A percentile compares a stretch with the other conserved stretches of the same genome.
phyloP scores from a whole-genome alignment of 768 basidiomycete genomes.

The Leccinum olivaceopallidum region DNA sequence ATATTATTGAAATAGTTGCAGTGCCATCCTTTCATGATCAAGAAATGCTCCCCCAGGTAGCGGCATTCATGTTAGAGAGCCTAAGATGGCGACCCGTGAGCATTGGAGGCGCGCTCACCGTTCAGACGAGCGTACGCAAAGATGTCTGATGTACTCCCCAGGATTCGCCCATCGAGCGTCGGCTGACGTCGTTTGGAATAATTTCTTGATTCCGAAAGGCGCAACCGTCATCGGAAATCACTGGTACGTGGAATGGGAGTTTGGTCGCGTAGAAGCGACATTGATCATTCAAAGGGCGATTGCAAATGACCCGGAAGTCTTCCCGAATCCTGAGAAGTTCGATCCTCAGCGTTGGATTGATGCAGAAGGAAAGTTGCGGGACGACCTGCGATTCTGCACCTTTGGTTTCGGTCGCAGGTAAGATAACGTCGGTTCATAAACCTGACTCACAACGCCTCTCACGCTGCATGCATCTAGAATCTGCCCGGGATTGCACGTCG shows the following conservation, averaged over 20 bases:
- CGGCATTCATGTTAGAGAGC: conserved; percentile 38
- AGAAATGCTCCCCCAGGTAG: conserved; percentile 35
- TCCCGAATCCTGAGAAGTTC: conserved; percentile 12
- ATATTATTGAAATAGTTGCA: conserved; percentile 6
- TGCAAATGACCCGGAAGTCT: conserved; percentile 13
- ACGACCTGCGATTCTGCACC: conserved; percentile 11
- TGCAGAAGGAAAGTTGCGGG: conserved; percentile 3
- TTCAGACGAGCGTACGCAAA: neutral
- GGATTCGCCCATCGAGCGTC: conserved; percentile 65
- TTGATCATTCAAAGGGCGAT: conserved; percentile 9
- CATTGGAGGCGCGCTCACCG: conserved; percentile 24
- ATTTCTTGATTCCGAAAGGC: conserved; percentile 39
- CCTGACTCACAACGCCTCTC: neutral
- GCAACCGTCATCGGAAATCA: conserved; percentile 15
- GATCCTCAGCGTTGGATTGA: conserved; percentile 12
- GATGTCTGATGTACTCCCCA: conserved; percentile 24
- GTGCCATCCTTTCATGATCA: conserved; percentile 40
- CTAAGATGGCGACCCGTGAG: conserved; percentile 40
- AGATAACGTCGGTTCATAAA: neutral
- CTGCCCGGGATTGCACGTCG: conserved; percentile 38
- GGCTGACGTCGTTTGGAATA: conserved; percentile 46
- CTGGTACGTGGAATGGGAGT: conserved; percentile 1
- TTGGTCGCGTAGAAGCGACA: neutral
- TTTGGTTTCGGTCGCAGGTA: conserved; percentile 17
- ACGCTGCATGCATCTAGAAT: conserved; percentile 4